A percentile compares a stretch with the other conserved stretches of the same genome.
Conservation (phyloP, 805 yeast species). For the Zygosaccharomyces rouxii region DNA sequence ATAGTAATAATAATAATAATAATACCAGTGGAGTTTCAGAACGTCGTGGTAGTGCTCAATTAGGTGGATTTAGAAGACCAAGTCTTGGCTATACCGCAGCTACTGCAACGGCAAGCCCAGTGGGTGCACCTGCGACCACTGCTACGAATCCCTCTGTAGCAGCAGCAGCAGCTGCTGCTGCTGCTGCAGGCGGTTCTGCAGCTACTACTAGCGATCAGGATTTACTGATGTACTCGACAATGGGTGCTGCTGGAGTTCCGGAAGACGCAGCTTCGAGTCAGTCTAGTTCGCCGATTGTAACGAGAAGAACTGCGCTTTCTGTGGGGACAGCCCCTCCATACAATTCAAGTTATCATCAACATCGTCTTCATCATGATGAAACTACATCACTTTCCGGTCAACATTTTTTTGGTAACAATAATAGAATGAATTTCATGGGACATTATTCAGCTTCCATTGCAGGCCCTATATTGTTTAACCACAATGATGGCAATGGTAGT, state of each 20-base stretch:
- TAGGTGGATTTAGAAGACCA: slow-evolving; percentile 34
- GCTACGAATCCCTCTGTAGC: slow-evolving; percentile 2
- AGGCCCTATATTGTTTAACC: slow-evolving; percentile 17
- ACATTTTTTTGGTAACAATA: slow-evolving; percentile 4
- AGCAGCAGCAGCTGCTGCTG: slow-evolving; percentile 1
- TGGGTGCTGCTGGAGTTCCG: neutral
- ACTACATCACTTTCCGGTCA: slow-evolving; percentile 7
- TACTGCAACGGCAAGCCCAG: slow-evolving; percentile 25
- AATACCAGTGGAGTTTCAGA: slow-evolving; percentile 2
- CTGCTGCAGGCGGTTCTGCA: neutral
- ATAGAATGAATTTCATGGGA: slow-evolving; percentile 21
- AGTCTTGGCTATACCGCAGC: slow-evolving; percentile 18
- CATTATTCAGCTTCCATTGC: slow-evolving; percentile 29
- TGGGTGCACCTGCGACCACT: slow-evolving; percentile 5
- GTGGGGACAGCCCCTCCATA: slow-evolving; percentile 33
- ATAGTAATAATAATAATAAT: slow-evolving; percentile 1
- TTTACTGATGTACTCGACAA: neutral
- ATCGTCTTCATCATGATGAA: neutral
- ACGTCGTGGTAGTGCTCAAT: slow-evolving; percentile 17
- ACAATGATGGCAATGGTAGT: neutral
- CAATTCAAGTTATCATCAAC: slow-evolving; percentile 5
- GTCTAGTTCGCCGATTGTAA: slow-evolving; percentile 20
- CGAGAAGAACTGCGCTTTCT: slow-evolving; percentile 28
- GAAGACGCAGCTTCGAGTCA: slow-evolving; percentile 8
- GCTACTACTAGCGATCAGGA: neutral